Evolutionary conservation across 345 rosid genomes (phyloP).

Genomic region (Brassica juncea): DNA sequence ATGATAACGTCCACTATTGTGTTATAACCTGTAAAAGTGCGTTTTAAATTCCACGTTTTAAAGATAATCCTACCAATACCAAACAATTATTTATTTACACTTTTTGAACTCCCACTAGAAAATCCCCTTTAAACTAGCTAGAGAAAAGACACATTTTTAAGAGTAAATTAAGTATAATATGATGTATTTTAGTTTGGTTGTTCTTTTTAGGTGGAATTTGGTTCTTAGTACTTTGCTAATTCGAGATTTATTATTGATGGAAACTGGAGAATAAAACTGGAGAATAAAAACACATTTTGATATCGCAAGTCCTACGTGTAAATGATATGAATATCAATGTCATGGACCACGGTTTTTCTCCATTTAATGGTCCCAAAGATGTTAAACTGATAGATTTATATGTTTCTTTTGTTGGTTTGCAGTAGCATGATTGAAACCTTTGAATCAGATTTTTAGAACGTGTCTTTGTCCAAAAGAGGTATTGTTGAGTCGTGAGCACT

Average conservation of each 20-base stretch:
- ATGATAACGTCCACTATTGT: not conserved
- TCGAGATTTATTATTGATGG: slow-evolving; percentile 34
- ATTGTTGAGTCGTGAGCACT: slow-evolving; percentile 35
- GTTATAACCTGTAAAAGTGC: not conserved
- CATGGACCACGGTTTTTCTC: slow-evolving; percentile 40
- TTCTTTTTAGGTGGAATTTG: slow-evolving; percentile 29
- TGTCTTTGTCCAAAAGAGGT: slow-evolving; percentile 35
- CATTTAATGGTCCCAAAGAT: slow-evolving; percentile 35
- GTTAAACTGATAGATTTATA: slow-evolving; percentile 38
- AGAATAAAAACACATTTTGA: not conserved
- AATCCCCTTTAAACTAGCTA: not conserved
- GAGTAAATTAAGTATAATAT: not conserved
- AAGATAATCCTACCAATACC: not conserved
- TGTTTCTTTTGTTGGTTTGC: slow-evolving; percentile 38
- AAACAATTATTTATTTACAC: not conserved
- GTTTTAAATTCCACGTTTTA: not conserved
- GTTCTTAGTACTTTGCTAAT: slow-evolving; percentile 40
- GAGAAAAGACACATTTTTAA: not conserved
- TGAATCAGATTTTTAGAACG: slow-evolving; percentile 32
- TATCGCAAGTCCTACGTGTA: slow-evolving; percentile 38
- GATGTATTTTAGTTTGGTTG: slow-evolving; percentile 24
- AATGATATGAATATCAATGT: slow-evolving; percentile 38
- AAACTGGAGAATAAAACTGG: not conserved
- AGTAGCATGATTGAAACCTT: slow-evolving; percentile 34
- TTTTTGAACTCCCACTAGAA: not conserved